phyloP scores from a whole-genome alignment of 257 asterid species.

The Phtheirospermum japonicum region DNA sequence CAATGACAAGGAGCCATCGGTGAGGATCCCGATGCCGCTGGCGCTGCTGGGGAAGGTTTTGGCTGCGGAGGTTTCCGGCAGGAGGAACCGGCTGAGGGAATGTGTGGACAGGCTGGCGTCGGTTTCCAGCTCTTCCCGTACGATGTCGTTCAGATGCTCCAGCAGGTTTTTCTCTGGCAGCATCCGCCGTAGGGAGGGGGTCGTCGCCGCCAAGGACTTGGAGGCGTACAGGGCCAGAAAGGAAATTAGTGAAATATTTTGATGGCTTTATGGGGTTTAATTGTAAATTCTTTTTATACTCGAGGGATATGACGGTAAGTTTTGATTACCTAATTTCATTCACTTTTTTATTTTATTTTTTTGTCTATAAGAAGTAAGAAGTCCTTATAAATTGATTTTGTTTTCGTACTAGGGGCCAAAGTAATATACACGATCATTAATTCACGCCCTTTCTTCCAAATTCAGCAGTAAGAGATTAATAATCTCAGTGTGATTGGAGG shows the following conservation, averaged over 20 bases:
- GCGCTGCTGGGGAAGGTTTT: constrained; percentile 49
- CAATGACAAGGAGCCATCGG: constrained; percentile 46
- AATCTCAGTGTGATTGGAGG: too few species aligned
- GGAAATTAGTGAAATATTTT: constrained; percentile 84
- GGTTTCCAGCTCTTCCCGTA: constrained; percentile 48
- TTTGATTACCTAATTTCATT: too few species aligned
- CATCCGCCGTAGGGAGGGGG: constrained; percentile 66
- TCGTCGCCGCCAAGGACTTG: constrained; percentile 55
- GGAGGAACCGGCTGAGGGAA: constrained; percentile 62
- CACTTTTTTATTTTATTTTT: too few species aligned
- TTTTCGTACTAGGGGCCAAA: too few species aligned
- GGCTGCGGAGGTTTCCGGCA: constrained; percentile 52
- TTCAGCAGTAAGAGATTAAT: too few species aligned
- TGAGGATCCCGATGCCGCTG: constrained; percentile 30
- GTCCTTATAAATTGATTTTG: too few species aligned
- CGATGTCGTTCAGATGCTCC: constrained; percentile 72
- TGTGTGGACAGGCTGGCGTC: constrained; percentile 52
- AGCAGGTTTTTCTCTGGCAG: constrained; percentile 70
- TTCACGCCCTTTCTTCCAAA: too few species aligned
- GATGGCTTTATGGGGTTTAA: constrained; percentile 83
- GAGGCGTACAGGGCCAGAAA: constrained; percentile 69
- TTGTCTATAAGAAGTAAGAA: too few species aligned
- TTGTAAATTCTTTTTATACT: constrained; percentile 29
- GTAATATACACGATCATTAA: too few species aligned
- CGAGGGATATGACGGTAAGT: constrained; percentile 27